Percentiles rank a stretch among this genome's conserved stretches.
Evolutionary conservation across 129 eudicot genomes (phyloP).

Genomic region (Lactuca saligna): DNA sequence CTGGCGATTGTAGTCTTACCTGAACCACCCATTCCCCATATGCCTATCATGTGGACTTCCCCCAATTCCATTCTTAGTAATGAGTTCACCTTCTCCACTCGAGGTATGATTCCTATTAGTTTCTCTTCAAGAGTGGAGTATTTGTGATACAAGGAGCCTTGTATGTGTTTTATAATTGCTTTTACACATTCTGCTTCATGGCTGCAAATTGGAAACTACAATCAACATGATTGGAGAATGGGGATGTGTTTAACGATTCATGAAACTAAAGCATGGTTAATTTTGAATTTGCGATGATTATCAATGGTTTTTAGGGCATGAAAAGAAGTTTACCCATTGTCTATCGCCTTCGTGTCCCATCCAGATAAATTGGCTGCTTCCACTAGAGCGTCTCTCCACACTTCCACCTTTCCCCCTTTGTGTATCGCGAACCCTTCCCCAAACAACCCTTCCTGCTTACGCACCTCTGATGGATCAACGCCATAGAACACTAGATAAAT

Average conservation of each 20-base stretch:
- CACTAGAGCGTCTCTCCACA: slow-evolving; percentile 24
- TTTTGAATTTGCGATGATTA: neutral
- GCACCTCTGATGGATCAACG: slow-evolving; percentile 30
- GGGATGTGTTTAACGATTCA: neutral
- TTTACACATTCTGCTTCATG: slow-evolving; percentile 30
- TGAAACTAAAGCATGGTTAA: neutral
- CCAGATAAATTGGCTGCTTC: slow-evolving; percentile 29
- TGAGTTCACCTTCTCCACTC: slow-evolving; percentile 24
- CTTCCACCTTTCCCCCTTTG: neutral
- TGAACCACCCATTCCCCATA: slow-evolving; percentile 33
- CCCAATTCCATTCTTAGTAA: slow-evolving; percentile 4
- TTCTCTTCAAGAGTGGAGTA: slow-evolving; percentile 9
- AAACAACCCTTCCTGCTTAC: slow-evolving; percentile 19
- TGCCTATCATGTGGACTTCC: slow-evolving; percentile 28
- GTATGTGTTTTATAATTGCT: slow-evolving; percentile 6
- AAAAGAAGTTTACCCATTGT: slow-evolving; percentile 14
- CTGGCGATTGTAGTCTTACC: slow-evolving; percentile 38
- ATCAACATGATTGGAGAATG: neutral
- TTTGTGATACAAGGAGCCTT: neutral
- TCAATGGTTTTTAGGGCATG: neutral
- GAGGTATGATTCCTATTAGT: slow-evolving; percentile 28
- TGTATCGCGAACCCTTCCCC: slow-evolving; percentile 17
- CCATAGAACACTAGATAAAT: slow-evolving; percentile 29
- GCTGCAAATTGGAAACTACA: slow-evolving; percentile 15
- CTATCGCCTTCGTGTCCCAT: slow-evolving; percentile 20